Percentiles rank a stretch among this genome's conserved stretches.
phyloP scores from a whole-genome alignment of 1,284 basidiomycete genomes.

The Tylopilus sp. region DNA sequence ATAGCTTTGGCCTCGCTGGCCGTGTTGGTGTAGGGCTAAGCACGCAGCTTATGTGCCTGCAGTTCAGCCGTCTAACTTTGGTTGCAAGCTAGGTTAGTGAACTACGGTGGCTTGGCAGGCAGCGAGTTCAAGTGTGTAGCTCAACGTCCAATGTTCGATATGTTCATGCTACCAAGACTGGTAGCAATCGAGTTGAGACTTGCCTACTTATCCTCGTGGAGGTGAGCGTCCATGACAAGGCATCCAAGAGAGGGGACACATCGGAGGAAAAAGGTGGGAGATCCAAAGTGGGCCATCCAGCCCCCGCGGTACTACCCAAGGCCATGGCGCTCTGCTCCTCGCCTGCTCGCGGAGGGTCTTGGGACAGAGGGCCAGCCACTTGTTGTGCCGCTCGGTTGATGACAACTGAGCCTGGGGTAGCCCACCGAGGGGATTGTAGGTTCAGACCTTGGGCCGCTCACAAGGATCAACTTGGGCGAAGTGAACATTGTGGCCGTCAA shows the following conservation, averaged over 20 bases:
- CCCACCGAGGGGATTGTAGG: constrained; percentile 20
- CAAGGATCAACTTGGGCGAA: constrained; percentile 32
- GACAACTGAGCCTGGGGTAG: constrained; percentile 42
- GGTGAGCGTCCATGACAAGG: constrained; percentile 15
- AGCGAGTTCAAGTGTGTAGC: not conserved
- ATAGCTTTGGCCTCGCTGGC: not conserved
- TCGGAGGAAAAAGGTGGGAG: constrained; percentile 19
- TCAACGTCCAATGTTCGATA: not conserved
- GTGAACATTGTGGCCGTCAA: constrained; percentile 45
- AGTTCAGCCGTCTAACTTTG: not conserved
- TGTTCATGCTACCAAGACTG: not conserved
- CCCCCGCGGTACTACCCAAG: constrained; percentile 44
- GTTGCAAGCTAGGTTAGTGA: not conserved
- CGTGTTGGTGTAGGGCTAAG: no score
- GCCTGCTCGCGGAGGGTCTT: constrained; percentile 39
- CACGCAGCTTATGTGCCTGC: no score
- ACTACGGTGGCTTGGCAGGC: not conserved
- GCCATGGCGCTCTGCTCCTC: constrained; percentile 32
- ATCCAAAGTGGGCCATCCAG: constrained; percentile 24
- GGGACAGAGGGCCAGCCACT: constrained; percentile 23
- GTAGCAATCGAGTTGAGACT: not conserved
- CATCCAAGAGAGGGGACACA: constrained; percentile 16
- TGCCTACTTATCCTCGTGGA: constrained; percentile 8
- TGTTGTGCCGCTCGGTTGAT: constrained; percentile 42
- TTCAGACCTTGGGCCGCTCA: constrained; percentile 50